Conservation (phyloP, 208 protist genomes). For the Trypanosoma vivax region DNA sequence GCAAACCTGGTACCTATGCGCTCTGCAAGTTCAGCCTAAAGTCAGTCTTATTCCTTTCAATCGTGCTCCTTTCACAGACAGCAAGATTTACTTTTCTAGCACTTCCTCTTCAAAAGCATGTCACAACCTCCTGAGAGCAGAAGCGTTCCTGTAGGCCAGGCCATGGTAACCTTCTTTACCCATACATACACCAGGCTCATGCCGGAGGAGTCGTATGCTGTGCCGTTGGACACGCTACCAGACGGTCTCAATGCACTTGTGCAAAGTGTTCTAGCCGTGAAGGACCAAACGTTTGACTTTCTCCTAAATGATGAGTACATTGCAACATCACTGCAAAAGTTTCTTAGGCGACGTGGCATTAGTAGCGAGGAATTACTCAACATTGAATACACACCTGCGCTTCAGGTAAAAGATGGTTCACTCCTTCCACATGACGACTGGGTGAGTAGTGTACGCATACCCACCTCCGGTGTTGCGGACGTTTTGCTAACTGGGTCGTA, state of each 20-base stretch:
- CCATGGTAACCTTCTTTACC: conserved; percentile 75
- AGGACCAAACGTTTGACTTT: conserved; percentile 62
- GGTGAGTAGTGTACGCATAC: conserved; percentile 70
- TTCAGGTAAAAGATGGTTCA: conserved; percentile 72
- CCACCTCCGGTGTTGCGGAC: conserved; percentile 43
- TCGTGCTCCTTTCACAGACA: too few species aligned
- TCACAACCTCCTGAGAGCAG: too few species aligned
- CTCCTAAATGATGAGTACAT: conserved; percentile 80
- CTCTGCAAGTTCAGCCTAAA: too few species aligned
- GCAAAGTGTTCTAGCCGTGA: conserved; percentile 51
- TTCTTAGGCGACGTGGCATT: conserved; percentile 55
- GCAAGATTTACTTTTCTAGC: too few species aligned
- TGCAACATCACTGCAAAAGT: conserved; percentile 59
- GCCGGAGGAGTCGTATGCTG: conserved; percentile 71
- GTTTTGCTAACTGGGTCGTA: conserved; percentile 71
- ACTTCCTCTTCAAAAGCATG: too few species aligned
- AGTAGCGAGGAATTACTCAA: conserved; percentile 74
- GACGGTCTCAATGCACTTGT: conserved; percentile 64
- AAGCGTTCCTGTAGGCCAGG: conserved; percentile 52
- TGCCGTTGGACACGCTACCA: conserved; percentile 56
- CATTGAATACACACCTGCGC: conserved; percentile 80
- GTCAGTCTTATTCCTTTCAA: too few species aligned
- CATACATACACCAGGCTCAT: conserved; percentile 54
- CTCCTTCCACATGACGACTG: conserved; percentile 84
- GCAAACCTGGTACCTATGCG: too few species aligned